Evolutionary conservation across 768 basidiomycete species (phyloP).

Genomic region (Calocera viscosa): DNA sequence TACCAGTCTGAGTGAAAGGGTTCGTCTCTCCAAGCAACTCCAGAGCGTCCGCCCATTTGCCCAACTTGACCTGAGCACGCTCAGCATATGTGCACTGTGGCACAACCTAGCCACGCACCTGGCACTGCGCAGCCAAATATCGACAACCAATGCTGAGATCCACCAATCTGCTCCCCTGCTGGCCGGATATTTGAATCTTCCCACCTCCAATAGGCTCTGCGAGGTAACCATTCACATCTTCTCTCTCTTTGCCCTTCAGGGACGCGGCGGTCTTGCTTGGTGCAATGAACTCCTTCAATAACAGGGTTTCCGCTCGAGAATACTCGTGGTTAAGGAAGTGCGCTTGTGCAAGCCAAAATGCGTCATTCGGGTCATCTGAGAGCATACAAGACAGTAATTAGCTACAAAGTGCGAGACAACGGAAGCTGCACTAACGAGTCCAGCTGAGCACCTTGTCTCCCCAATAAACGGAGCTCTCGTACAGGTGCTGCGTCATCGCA

Average conservation of each 20-base stretch:
- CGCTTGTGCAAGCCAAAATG: slow-evolving; percentile 97
- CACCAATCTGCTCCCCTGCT: slow-evolving; percentile 61
- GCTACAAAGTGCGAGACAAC: background rate
- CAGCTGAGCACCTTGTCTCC: slow-evolving; percentile 92
- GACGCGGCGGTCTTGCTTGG: slow-evolving; percentile 22
- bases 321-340: slow-evolving; percentile 95
- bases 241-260: slow-evolving; percentile 16
- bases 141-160: slow-evolving; percentile 93
- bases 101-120: slow-evolving; percentile 37
- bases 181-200: slow-evolving; percentile 17
- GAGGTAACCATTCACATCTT: slow-evolving; percentile 7
- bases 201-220: slow-evolving; percentile 7
- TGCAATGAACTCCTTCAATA: slow-evolving; percentile 73
- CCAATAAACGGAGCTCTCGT: slow-evolving; percentile 96
- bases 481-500: slow-evolving; percentile 95
- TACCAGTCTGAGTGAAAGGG: slow-evolving; percentile 66
- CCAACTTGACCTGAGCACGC: slow-evolving; percentile 54
- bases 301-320: slow-evolving; percentile 79
- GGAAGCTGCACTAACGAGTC: slow-evolving; percentile 56
- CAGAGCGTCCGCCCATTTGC: slow-evolving; percentile 81
- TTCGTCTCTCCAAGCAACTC: slow-evolving; percentile 90
- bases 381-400: slow-evolving; percentile 3
- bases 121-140: slow-evolving; percentile 91
- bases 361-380: slow-evolving; percentile 88
- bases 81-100: slow-evolving; percentile 14